Conservation (phyloP, 2,329 filamentous ascomycete genomes). For the Scedosporium minutisporum region DNA sequence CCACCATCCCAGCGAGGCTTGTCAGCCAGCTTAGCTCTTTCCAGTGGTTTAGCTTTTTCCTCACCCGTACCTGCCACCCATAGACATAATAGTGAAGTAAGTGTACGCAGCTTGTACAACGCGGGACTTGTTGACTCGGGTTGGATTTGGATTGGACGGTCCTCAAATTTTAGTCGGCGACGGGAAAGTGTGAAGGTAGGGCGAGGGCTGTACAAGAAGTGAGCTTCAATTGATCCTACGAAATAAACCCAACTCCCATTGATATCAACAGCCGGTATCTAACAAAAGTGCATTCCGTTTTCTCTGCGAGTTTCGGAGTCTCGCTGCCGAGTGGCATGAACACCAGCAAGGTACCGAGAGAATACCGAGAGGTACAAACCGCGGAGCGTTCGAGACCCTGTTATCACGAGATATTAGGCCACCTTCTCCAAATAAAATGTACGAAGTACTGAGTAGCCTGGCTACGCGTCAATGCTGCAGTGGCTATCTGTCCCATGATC, state of each 20-base stretch:
- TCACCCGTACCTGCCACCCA: background rate
- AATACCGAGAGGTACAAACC: slow-evolving; percentile 27
- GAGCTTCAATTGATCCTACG: no score
- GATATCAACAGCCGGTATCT: slow-evolving; percentile 9
- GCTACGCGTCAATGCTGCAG: background rate
- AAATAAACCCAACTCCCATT: slow-evolving; percentile 3
- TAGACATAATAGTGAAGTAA: background rate
- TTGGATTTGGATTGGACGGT: slow-evolving; percentile 32
- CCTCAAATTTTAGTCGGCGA: no score
- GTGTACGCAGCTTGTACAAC: background rate
- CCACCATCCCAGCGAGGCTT: background rate
- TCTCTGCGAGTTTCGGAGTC: slow-evolving; percentile 28
- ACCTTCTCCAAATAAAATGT: background rate
- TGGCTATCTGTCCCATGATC: background rate
- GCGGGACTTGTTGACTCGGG: slow-evolving; percentile 31
- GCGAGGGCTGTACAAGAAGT: no score
- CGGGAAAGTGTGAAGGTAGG: no score
- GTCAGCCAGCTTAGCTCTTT: no score
- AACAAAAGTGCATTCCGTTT: no score
- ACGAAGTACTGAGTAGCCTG: background rate
- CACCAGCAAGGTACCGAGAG: slow-evolving; percentile 42
- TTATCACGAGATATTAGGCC: slow-evolving; percentile 31
- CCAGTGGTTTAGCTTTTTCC: background rate
- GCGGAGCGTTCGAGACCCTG: slow-evolving; percentile 38
- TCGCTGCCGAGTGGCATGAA: slow-evolving; percentile 31